Conservation (phyloP, 2,329 filamentous ascomycete species). For the Curvularia sp. region DNA sequence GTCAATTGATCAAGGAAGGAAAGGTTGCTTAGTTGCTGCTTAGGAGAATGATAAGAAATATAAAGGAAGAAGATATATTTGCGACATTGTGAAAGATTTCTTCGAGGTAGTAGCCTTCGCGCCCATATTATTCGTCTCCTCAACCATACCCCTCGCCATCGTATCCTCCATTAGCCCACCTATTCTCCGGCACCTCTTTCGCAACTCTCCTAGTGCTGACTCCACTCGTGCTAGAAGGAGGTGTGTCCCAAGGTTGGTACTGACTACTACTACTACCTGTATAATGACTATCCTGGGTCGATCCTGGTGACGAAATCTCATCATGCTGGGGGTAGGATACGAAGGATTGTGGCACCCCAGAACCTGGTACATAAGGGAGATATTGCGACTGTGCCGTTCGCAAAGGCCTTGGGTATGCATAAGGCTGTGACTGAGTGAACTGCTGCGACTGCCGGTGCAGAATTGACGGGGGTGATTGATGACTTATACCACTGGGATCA, state of each 20-base stretch:
- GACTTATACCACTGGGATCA: not conserved
- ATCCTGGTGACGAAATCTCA: slow-evolving; percentile 1
- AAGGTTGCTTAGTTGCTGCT: slow-evolving; percentile 26
- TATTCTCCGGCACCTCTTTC: not conserved
- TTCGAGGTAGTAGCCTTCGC: not conserved
- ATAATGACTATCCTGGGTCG: slow-evolving; percentile 21
- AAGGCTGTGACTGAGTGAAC: not conserved
- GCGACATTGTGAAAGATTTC: too few relatives aligned
- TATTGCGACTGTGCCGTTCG: not conserved
- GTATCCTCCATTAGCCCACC: not conserved
- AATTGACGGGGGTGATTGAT: not conserved
- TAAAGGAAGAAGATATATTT: too few relatives aligned
- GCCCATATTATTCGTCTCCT: not conserved
- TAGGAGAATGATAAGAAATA: too few relatives aligned
- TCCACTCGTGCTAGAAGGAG: slow-evolving; percentile 1
- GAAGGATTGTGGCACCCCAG: not conserved
- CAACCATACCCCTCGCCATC: not conserved
- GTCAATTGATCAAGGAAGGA: slow-evolving; percentile 37
- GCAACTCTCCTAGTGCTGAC: too few relatives aligned
- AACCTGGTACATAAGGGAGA: not conserved
- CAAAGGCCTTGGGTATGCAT: not conserved
- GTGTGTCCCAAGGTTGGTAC: slow-evolving; percentile 13
- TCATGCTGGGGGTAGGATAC: not conserved
- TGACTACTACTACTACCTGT: slow-evolving; percentile 7
- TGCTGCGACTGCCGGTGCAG: not conserved